Evolutionary conservation across 495 filamentous ascomycete genomes (phyloP).

Genomic region (Ascodesmis nigricans): DNA sequence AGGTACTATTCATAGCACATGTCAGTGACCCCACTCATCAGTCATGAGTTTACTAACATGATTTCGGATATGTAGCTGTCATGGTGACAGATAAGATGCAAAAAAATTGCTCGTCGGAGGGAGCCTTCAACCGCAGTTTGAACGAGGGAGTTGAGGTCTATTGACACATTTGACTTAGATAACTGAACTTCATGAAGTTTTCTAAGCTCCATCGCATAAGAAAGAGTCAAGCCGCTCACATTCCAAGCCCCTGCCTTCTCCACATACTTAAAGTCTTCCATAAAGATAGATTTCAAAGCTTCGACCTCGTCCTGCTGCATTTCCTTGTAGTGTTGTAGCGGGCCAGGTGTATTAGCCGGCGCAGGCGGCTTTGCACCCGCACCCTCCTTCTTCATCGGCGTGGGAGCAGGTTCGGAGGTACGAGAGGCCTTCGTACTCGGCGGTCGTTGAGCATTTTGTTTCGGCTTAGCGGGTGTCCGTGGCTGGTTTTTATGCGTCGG

Average conservation of each 20-base stretch:
- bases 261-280: constrained; percentile 63
- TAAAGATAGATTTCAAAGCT: constrained; percentile 73
- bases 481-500: constrained; percentile 6
- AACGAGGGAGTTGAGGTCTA: constrained; percentile 64
- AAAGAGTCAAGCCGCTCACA: constrained; percentile 27
- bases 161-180: constrained; percentile 3
- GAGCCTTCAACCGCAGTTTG: constrained; percentile 51
- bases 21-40: too few relatives aligned
- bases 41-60: constrained; percentile 22
- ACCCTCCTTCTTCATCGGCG: constrained; percentile 17
- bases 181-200: constrained; percentile 4
- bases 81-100: constrained; percentile 36
- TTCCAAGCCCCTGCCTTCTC: constrained; percentile 62
- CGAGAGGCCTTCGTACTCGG: constrained; percentile 8
- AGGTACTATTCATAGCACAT: constrained; percentile 25
- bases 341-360: constrained; percentile 19
- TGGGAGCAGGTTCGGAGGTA: constrained; percentile 6
- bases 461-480: constrained; percentile 14
- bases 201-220: not conserved
- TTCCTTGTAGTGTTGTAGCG: constrained; percentile 57
- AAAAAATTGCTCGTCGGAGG: constrained; percentile 37
- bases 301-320: constrained; percentile 74
- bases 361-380: constrained; percentile 24
- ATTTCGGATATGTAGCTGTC: constrained; percentile 84
- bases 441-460: constrained; percentile 23